Evolutionary conservation across 805 yeast genomes (phyloP).

Genomic region (Helenozyma rhizophorensis): DNA sequence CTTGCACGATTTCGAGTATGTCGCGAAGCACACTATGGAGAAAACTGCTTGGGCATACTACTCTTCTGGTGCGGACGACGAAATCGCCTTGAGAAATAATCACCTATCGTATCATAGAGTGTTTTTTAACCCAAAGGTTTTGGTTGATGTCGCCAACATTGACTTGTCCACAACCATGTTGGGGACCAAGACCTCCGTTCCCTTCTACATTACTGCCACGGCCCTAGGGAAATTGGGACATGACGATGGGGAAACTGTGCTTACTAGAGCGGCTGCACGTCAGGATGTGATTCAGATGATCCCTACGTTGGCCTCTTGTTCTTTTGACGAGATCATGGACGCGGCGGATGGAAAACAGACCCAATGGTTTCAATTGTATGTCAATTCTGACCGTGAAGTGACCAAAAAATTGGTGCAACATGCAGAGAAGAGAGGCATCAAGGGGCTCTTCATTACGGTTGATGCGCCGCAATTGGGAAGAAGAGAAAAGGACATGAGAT

Average conservation of each 20-base stretch:
- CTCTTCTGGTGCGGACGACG: constrained; percentile 49
- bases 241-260: constrained; percentile 39
- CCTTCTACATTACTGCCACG: constrained; percentile 48
- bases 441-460: constrained; percentile 50
- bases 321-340: constrained; percentile 39
- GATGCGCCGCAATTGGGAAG: constrained; percentile 59
- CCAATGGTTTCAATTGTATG: constrained; percentile 50
- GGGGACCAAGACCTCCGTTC: constrained; percentile 33
- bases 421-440: constrained; percentile 37
- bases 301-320: constrained; percentile 37
- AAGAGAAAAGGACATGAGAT: constrained; percentile 81
- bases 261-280: constrained; percentile 36
- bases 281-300: constrained; percentile 47
- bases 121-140: constrained; percentile 43
- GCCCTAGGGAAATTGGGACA: constrained; percentile 43
- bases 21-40: constrained; percentile 76
- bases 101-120: constrained; percentile 37
- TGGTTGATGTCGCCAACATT: constrained; percentile 29
- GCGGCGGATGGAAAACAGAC: constrained; percentile 28
- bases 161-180: constrained; percentile 26
- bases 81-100: constrained; percentile 42
- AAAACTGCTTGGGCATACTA: constrained; percentile 82
- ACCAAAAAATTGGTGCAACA: constrained; percentile 29
- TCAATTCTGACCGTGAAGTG: constrained; percentile 33
- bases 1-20: constrained; percentile 78